Evolutionary conservation across 2,329 filamentous ascomycete genomes (phyloP), one percentile per base, ranked within the genome.

Genomic region (Xylaria sp.): DNA sequence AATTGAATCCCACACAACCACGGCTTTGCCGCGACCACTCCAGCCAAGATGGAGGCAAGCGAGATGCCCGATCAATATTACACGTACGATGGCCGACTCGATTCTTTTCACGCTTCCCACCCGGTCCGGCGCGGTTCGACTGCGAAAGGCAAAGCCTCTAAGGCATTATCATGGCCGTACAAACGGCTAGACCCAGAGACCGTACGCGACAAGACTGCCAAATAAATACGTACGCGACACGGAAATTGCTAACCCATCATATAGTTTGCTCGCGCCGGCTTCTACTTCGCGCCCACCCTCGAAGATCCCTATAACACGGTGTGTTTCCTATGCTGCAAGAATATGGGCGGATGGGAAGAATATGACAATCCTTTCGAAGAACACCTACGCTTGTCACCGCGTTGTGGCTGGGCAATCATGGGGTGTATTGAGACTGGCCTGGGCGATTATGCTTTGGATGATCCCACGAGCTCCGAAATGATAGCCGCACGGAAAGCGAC

Each of bases 331-430:
- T 99, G 95, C 78, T 81, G 87, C 64, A 90, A 92, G 74, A 87
- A 89, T 57, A 83, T 99, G 11, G 93, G 96, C 74, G 93, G 93
- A 62, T 99, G 95, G 95, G 94, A 98, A 71, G 83, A 89, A 38
- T 87, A 88, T 21, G 95, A 99, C 73, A 86, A 92, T 62, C 92
- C 95, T 0, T 81, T 96, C 4, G 83, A 84, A 51, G 95, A 99
- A 74, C 95, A 99, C 76, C 75, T 97, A 29, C 91, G 88, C 67
- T 91, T 97, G 73, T 90, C 92, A 2, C 85, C 87, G 1, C 82
- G 88, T 38, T 99, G 95, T 73, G 92, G 91, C 15, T 98, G 93
- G 90, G 95, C 95, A 0, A 85, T 95, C 57, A 88, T 87, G 72
- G 81, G 82, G 69, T 82, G 84, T 63, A 85, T 87, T 60, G 87